These are phyloP conservation scores for Paracoccidioides brasiliensis DNA, from an alignment of 2,329 filamentous ascomycete genomes.

Conservation along the genomic window DNA sequence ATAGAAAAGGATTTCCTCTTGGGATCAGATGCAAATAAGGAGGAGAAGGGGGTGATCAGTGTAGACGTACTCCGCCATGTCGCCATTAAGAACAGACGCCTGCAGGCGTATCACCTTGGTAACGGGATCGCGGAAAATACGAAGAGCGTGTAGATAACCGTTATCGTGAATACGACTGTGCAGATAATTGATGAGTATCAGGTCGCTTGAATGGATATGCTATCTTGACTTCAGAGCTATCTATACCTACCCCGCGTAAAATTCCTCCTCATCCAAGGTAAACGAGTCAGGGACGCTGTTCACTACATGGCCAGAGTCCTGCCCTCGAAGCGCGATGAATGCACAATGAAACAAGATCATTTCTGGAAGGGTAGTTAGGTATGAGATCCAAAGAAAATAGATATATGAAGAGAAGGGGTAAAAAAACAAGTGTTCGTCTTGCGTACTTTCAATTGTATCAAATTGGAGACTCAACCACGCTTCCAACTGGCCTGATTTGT, in stretches of 20 bases:
- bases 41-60: not conserved
- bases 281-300: constrained; percentile 36
- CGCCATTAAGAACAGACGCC: constrained; percentile 41
- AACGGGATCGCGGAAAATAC: constrained; percentile 39
- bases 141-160: constrained; percentile 40
- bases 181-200: constrained; percentile 9
- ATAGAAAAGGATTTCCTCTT: not conserved
- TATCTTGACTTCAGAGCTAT: not conserved
- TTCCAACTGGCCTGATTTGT: constrained; percentile 25
- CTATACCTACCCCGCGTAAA: constrained; percentile 37
- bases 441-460: constrained; percentile 40
- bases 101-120: constrained; percentile 44
- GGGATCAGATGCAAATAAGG: not conserved
- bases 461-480: constrained; percentile 45
- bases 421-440: not conserved
- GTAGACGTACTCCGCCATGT: constrained; percentile 34
- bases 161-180: constrained; percentile 41
- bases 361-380: constrained; percentile 20
- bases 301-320: constrained; percentile 35
- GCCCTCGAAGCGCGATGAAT: constrained; percentile 44
- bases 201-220: not conserved
- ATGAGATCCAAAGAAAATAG: not conserved
- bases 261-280: constrained; percentile 34
- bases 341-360: constrained; percentile 47
- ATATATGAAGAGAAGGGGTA: not conserved